These are phyloP conservation scores for Sclerotinia borealis DNA, from an alignment of 2,329 filamentous ascomycete genomes.

Conservation along the genomic window DNA sequence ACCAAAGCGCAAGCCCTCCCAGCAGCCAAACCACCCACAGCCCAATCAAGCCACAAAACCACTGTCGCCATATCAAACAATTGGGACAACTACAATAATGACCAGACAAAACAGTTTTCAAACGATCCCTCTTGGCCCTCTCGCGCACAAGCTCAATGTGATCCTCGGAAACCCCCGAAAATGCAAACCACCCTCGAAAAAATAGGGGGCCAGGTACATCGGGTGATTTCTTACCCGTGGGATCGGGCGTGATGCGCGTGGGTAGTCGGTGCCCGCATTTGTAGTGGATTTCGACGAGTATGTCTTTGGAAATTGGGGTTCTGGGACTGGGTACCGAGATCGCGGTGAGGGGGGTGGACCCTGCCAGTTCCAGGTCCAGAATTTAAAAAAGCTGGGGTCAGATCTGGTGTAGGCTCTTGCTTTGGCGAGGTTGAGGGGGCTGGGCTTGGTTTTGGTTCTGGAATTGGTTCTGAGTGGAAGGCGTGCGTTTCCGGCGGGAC, in stretches of 20 bases:
- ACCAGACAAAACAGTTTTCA: neutral
- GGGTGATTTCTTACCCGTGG: neutral
- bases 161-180: too few species aligned
- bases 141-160: neutral
- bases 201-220: neutral
- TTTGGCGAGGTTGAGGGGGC: neutral
- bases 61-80: neutral
- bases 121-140: neutral
- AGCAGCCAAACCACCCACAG: neutral
- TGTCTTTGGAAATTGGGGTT: neutral
- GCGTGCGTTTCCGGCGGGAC: too few species aligned
- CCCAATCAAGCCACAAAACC: neutral
- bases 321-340: neutral
- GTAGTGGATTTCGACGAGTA: neutral
- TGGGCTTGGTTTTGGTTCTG: too few species aligned
- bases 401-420: fast-evolving
- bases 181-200: too few species aligned
- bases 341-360: neutral
- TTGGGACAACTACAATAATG: neutral
- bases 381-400: neutral
- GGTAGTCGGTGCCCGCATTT: neutral
- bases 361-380: neutral
- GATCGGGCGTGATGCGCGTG: neutral
- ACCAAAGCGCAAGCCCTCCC: neutral
- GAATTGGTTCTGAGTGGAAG: too few species aligned